A percentile compares a stretch with the other conserved stretches of the same genome.
These are phyloP conservation scores for Mixia osmundae DNA, from an alignment of 1,284 basidiomycete genomes.

Conservation along the genomic window DNA sequence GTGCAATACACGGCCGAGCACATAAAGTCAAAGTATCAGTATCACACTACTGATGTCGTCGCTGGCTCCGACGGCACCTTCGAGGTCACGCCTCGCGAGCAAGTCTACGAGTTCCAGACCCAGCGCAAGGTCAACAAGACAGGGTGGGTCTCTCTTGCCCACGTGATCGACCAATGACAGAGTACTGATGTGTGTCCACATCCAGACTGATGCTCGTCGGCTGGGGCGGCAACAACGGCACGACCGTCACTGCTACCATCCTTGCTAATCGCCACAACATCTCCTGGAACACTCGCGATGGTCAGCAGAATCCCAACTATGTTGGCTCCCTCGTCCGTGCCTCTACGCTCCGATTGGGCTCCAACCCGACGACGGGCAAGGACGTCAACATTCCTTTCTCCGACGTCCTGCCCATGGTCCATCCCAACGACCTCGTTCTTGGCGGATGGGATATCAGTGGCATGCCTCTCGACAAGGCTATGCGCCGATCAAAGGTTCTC, in stretches of 20 bases:
- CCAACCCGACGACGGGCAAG: constrained; percentile 57
- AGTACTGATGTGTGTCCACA: constrained; percentile 3
- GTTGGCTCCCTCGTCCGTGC: constrained; percentile 66
- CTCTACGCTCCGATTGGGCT: constrained; percentile 77
- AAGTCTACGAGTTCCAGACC: constrained; percentile 78
- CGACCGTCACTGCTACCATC: constrained; percentile 80
- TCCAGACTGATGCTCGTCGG: constrained; percentile 84
- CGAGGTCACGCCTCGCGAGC: constrained; percentile 44
- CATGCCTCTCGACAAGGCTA: constrained; percentile 63
- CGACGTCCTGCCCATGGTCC: constrained; percentile 25
- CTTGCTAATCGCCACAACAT: constrained; percentile 92
- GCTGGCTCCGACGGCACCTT: constrained; percentile 42
- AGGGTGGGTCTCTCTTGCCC: constrained; percentile 37
- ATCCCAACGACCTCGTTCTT: constrained; percentile 52
- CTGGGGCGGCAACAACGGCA: constrained; percentile 90
- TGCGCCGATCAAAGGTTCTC: constrained; percentile 79
- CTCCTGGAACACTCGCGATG: constrained; percentile 81
- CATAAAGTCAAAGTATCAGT: constrained; percentile 61
- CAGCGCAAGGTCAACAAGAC: constrained; percentile 67
- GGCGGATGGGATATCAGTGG: constrained; percentile 96
- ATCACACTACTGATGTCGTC: constrained; percentile 55
- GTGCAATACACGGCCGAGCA: constrained; percentile 54
- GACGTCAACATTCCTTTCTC: constrained; percentile 82
- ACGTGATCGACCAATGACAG: neutral
- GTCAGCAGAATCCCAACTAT: constrained; percentile 86